Base-by-base conservation (phyloP, 2,329 filamentous ascomycete genomes). In the Arachnopeziza araneosa region DNA sequence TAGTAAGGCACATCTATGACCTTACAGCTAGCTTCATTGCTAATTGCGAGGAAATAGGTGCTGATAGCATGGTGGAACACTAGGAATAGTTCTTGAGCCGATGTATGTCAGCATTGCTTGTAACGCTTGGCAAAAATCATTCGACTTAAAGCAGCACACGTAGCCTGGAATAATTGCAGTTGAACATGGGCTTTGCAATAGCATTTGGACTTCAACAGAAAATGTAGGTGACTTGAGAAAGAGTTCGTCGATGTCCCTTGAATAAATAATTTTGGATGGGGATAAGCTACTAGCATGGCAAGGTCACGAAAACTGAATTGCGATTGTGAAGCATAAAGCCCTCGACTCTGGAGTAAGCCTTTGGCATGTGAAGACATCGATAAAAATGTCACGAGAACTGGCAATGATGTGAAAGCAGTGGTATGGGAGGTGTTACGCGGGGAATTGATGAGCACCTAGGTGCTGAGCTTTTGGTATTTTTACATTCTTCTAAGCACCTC, bases 401-500 rank as follows among this genome's bases (percentile, higher is more conserved):
- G 36, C 17, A 9, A 30, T 30, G 26, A 44, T 44, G 17, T 44
- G 36, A 44, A 44, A 14, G 26, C 26, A 30, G 36, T 44, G 36
- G 17, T 44, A 32, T 32, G 30, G 30, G 14, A 32, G 30, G 14
- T 32, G 14, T 32, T 7, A 7, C 7, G 7, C 30, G 7, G 7
- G 7, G 30, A 14, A 14, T 32, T 7, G 30, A 14, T 7, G 14
- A 7, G 36, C 36, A 44, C 17, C 17, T 44, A 19, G 10, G 36
- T 44, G 17, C 36, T 44, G 36, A 57, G 55, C 58, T 50, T 30
- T 59, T 68, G 62, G 61, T 71, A 68, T 70, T 70, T n/a, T 62
- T 70, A 71, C 68, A 69, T 60, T 63, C 61, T 57, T 62, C 59
- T 61, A 56, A 62, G 60, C 64, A 60, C 64, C 63, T 68, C 64